Conservation (phyloP, 2,329 filamentous ascomycete species). For the Mollisia scopiformis region DNA sequence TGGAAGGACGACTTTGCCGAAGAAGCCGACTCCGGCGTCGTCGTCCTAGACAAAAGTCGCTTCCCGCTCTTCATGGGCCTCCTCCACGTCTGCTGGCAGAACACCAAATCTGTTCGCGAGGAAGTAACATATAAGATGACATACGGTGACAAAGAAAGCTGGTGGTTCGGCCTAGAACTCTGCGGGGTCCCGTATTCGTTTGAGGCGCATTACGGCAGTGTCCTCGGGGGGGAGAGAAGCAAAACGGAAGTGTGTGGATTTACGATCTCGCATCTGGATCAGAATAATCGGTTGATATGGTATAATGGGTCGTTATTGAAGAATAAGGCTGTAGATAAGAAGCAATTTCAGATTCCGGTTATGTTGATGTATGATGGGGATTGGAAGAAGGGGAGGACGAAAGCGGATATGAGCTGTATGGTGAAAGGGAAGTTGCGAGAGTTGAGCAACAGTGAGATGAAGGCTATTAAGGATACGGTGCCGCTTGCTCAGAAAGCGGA, state of each 20-base stretch:
- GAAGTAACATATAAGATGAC: conserved; percentile 44
- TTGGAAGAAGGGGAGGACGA: conserved; percentile 41
- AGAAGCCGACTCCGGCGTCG: conserved; percentile 13
- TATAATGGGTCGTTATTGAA: conserved; percentile 45
- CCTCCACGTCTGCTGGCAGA: conserved; percentile 49
- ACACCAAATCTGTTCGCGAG: conserved; percentile 43
- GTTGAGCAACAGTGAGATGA: neutral
- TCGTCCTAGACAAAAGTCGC: conserved; percentile 44
- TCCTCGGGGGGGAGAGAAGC: conserved; percentile 37
- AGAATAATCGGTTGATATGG: conserved; percentile 42
- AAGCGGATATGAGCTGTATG: conserved; percentile 45
- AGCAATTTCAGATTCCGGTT: conserved; percentile 17
- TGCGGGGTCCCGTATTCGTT: conserved; percentile 43
- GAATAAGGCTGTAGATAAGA: conserved; percentile 41
- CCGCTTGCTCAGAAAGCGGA: neutral
- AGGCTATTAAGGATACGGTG: neutral
- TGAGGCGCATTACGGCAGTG: conserved; percentile 45
- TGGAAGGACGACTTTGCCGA: conserved; percentile 5
- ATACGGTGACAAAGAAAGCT: conserved; percentile 51
- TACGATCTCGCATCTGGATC: conserved; percentile 46
- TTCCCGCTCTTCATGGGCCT: conserved; percentile 42
- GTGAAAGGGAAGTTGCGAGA: conserved; percentile 9
- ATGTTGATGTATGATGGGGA: conserved; percentile 44
- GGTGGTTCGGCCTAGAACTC: conserved; percentile 49
- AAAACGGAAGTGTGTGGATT: conserved; percentile 8